Conservation (phyloP, 306 rosid genomes). For the Corylus heterophylla region DNA sequence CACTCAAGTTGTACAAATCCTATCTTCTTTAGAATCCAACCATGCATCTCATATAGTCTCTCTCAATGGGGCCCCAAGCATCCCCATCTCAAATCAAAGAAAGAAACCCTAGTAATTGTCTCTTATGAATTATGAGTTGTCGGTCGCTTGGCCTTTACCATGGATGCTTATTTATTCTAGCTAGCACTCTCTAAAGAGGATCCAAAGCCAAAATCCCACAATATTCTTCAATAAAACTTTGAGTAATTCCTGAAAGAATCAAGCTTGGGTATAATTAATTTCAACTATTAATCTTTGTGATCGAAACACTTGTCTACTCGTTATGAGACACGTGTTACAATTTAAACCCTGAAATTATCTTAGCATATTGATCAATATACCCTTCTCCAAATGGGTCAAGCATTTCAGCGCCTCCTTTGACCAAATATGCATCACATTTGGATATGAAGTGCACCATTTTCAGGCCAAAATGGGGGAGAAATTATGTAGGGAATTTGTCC, state of each 20-base stretch:
- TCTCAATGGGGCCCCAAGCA: background rate
- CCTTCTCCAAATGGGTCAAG: no score
- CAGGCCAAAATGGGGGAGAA: background rate
- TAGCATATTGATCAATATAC: no score
- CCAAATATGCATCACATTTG: background rate
- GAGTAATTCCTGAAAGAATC: no score
- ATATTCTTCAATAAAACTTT: background rate
- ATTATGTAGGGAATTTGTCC: background rate
- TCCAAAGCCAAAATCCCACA: conserved; percentile 7
- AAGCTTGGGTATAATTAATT: no score
- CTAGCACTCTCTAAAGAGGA: background rate
- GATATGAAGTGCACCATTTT: background rate
- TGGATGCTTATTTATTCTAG: conserved; percentile 17
- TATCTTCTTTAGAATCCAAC: background rate
- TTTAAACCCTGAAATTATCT: no score
- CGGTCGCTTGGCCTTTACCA: conserved; percentile 40
- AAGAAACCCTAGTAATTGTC: background rate
- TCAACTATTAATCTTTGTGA: no score
- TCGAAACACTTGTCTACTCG: no score
- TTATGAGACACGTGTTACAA: no score
- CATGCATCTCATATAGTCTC: background rate
- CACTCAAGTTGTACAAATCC: background rate
- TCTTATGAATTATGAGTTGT: conserved; percentile 21
- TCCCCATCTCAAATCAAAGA: background rate
- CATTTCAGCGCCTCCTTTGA: no score